Percentiles rank a stretch among this genome's conserved stretches.
Conservation (phyloP, 352 stramenopile species). For the Phytophthora ramorum region DNA sequence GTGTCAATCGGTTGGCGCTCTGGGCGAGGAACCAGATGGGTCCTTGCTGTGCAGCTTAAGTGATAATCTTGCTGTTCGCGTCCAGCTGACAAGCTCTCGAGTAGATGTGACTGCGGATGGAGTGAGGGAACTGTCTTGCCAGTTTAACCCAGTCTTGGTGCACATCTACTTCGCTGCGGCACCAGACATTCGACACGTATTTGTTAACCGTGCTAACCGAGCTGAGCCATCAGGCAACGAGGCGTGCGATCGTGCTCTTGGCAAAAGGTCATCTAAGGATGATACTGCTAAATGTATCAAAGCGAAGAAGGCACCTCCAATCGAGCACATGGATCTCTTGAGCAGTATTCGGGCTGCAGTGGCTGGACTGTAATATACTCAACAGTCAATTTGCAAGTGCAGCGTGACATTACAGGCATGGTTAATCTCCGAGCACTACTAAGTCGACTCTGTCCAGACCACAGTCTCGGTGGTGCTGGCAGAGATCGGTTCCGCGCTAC, state of each 20-base stretch:
- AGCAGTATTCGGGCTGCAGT: constrained; percentile 55
- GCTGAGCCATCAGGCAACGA: constrained; percentile 14
- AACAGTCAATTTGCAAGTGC: neutral
- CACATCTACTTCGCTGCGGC: constrained; percentile 56
- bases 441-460: neutral
- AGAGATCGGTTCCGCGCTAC: neutral
- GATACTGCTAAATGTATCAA: constrained; percentile 14
- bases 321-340: constrained; percentile 43
- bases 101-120: neutral
- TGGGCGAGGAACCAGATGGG: constrained; percentile 52
- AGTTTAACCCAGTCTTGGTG: constrained; percentile 41
- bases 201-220: constrained; percentile 56
- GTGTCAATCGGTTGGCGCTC: constrained; percentile 28
- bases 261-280: constrained; percentile 26
- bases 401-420: neutral
- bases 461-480: constrained; percentile 7
- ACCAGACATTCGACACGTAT: constrained; percentile 49
- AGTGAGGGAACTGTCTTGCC: neutral
- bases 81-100: constrained; percentile 29
- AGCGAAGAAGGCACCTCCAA: constrained; percentile 13
- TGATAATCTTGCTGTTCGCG: constrained; percentile 50
- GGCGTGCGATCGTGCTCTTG: constrained; percentile 53
- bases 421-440: neutral
- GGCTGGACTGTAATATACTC: constrained; percentile 35
- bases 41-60: constrained; percentile 58